Percentiles rank a stretch among this genome's conserved stretches.
Evolutionary conservation across 192 early-diverging fungal species (phyloP).

Genomic region (Piromyces sp.): DNA sequence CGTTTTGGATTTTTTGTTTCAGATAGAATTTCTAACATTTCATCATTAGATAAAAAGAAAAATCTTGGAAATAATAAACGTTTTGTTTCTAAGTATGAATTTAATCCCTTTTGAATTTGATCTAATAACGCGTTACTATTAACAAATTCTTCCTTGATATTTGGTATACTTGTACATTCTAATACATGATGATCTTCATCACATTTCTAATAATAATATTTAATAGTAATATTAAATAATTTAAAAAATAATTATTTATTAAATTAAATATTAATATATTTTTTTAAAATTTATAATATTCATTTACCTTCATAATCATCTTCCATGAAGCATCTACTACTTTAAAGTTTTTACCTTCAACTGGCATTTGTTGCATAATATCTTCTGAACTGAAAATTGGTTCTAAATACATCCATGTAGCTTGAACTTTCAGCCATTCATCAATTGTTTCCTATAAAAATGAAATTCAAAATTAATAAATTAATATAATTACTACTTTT

Average conservation of each 20-base stretch:
- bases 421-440: conserved; percentile 49
- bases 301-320: conserved; percentile 30
- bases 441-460: conserved; percentile 37
- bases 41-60: conserved; percentile 49
- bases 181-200: conserved; percentile 33
- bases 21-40: conserved; percentile 48
- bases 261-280: neutral
- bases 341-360: conserved; percentile 43
- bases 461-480: too few species aligned
- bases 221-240: too few species aligned
- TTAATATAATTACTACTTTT: too few species aligned
- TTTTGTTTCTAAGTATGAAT: conserved; percentile 41
- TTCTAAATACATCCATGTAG: conserved; percentile 46
- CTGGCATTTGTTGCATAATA: conserved; percentile 54
- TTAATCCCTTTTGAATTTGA: conserved; percentile 41
- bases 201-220: conserved; percentile 13
- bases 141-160: conserved; percentile 33
- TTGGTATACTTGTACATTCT: conserved; percentile 35
- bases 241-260: neutral
- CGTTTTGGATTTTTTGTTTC: conserved; percentile 45
- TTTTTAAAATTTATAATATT: neutral
- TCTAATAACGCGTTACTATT: conserved; percentile 31
- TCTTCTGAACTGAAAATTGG: conserved; percentile 46
- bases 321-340: conserved; percentile 34
- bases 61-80: conserved; percentile 40